A percentile compares a stretch with the other conserved stretches of the same genome.
These are phyloP conservation scores for Trifolium subterraneum DNA, from an alignment of 306 rosid genomes.

Conservation along the genomic window DNA sequence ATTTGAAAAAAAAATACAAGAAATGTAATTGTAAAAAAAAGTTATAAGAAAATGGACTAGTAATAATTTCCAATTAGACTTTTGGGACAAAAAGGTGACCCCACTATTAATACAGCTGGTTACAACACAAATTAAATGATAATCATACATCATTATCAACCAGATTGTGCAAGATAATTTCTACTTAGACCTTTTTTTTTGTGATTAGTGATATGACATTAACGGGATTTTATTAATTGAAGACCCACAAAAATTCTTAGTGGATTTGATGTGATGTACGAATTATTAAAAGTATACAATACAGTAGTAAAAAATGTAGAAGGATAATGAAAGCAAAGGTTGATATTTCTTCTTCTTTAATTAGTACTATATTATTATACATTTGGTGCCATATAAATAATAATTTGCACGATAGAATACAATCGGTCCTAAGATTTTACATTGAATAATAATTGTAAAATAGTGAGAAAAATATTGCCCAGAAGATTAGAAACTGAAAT, in stretches of 20 bases:
- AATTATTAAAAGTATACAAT: conserved; percentile 47
- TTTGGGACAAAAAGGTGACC: conserved; percentile 51
- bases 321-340: conserved; percentile 42
- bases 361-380: conserved; percentile 75
- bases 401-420: conserved; percentile 68
- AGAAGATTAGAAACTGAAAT: conserved; percentile 59
- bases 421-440: conserved; percentile 69
- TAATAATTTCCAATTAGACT: conserved; percentile 70
- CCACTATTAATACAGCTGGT: conserved; percentile 90
- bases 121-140: conserved; percentile 57
- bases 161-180: conserved; percentile 51
- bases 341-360: conserved; percentile 45
- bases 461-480: conserved; percentile 28
- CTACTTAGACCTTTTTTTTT: neutral
- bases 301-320: conserved; percentile 21
- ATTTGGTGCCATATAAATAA: conserved; percentile 50
- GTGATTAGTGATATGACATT: conserved; percentile 67
- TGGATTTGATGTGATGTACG: conserved; percentile 52
- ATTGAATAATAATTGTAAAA: conserved; percentile 53
- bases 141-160: conserved; percentile 75
- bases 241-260: conserved; percentile 45
- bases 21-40: conserved; percentile 43
- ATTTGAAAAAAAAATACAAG: conserved; percentile 19
- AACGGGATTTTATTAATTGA: conserved; percentile 42
- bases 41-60: conserved; percentile 52